A percentile compares a stretch with the other conserved stretches of the same genome.
Evolutionary conservation across 441 rosid genomes (phyloP).

Genomic region (Rhodomyrtus psidioides): DNA sequence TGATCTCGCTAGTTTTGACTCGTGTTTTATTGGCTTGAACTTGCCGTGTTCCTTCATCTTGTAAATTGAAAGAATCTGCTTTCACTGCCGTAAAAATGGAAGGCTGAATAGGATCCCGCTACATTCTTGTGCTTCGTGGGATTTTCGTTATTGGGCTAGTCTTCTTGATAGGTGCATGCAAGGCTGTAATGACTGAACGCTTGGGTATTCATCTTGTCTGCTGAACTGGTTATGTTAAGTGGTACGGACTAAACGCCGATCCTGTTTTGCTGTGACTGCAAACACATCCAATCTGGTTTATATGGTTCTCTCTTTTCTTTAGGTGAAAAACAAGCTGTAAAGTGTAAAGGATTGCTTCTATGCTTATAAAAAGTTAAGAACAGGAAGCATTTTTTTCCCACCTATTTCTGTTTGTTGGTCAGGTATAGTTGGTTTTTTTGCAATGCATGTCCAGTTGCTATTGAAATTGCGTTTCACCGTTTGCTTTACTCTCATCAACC

Average conservation of each 20-base stretch:
- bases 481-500: background rate
- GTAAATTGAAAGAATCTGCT: background rate
- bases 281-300: background rate
- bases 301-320: background rate
- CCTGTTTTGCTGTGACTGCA: background rate
- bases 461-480: background rate
- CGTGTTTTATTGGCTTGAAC: background rate
- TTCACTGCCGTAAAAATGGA: background rate
- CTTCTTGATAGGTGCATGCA: background rate
- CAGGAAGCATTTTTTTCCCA: background rate
- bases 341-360: background rate
- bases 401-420: background rate
- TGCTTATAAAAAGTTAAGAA: background rate
- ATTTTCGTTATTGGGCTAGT: background rate
- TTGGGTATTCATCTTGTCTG: background rate
- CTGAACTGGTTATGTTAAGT: background rate
- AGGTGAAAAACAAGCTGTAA: background rate
- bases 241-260: background rate
- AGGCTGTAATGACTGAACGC: background rate
- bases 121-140: background rate
- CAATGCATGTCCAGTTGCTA: background rate
- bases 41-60: background rate
- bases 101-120: background rate
- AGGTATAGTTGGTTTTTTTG: background rate
- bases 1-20: background rate